These are phyloP conservation scores for Gilbertella persicaria DNA, from an alignment of 371 early-diverging fungal genomes.

Conservation along the genomic window DNA sequence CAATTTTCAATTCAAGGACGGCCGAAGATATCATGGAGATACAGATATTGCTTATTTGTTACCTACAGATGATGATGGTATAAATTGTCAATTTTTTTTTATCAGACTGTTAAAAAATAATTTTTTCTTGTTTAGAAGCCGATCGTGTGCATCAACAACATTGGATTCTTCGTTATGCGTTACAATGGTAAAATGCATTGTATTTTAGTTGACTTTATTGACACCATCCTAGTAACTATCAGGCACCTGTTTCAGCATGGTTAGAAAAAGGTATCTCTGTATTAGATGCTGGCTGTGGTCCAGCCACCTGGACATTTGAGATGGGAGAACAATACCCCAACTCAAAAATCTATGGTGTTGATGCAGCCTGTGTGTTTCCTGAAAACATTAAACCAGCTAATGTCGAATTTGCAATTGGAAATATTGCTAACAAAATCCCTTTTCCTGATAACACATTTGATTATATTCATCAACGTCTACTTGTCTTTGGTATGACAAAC, in stretches of 20 bases:
- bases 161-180: conserved; percentile 24
- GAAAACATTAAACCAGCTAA: conserved; percentile 22
- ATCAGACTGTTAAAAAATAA: neutral
- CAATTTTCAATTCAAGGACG: conserved; percentile 32
- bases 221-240: conserved; percentile 25
- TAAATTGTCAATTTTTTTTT: neutral
- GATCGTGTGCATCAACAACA: conserved; percentile 30
- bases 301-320: conserved; percentile 30
- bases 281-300: conserved; percentile 25
- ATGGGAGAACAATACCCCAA: conserved; percentile 46
- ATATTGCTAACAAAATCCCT: conserved; percentile 21
- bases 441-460: conserved; percentile 29
- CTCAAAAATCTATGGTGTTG: conserved; percentile 41
- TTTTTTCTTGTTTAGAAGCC: conserved; percentile 4
- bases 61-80: conserved; percentile 50
- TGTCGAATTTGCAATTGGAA: conserved; percentile 13
- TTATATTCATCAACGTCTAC: conserved; percentile 19
- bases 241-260: conserved; percentile 14
- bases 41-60: conserved; percentile 44
- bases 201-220: neutral
- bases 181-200: conserved; percentile 17
- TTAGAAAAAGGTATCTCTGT: conserved; percentile 21
- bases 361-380: conserved; percentile 28
- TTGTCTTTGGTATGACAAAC: conserved; percentile 12
- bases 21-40: conserved; percentile 47